Evolutionary conservation across 2,329 filamentous ascomycete genomes (phyloP).

Genomic region (Magnaporthiopsis rhizophila): DNA sequence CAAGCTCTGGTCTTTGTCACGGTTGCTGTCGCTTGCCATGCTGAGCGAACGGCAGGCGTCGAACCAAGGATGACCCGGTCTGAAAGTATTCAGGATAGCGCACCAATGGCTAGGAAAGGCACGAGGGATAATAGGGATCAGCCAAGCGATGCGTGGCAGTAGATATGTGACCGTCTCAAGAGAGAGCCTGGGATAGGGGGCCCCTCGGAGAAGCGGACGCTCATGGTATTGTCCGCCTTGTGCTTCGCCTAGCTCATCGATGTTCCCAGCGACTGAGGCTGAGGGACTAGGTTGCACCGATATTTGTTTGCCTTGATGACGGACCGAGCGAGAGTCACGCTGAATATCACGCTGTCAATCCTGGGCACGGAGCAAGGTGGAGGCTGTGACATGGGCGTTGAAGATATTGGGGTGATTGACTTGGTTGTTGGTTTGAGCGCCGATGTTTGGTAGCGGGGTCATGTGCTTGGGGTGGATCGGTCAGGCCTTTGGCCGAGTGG

Average conservation of each 20-base stretch:
- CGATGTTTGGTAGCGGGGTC: neutral
- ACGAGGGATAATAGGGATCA: neutral
- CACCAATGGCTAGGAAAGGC: neutral
- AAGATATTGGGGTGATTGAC: neutral
- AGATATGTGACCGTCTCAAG: neutral
- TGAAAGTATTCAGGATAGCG: neutral
- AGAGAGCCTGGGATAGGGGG: neutral
- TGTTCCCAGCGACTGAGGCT: neutral
- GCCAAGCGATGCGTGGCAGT: neutral
- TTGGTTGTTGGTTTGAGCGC: neutral
- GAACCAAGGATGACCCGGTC: neutral
- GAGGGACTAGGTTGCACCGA: neutral
- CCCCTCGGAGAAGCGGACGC: neutral
- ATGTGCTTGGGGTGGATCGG: neutral
- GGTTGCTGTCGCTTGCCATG: neutral
- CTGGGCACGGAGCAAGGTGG: neutral
- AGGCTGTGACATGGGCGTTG: no score
- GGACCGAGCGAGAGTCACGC: neutral
- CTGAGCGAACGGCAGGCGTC: neutral
- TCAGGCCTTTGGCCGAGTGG: neutral
- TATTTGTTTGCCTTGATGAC: neutral
- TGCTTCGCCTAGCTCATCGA: no score
- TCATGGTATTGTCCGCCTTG: neutral
- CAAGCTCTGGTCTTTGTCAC: slow-evolving; percentile 34
- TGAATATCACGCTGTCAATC: neutral